Evolutionary conservation across 495 filamentous ascomycete genomes (phyloP), one percentile per base, ranked within the genome.

Genomic region (Clavariopsis aquatica): DNA sequence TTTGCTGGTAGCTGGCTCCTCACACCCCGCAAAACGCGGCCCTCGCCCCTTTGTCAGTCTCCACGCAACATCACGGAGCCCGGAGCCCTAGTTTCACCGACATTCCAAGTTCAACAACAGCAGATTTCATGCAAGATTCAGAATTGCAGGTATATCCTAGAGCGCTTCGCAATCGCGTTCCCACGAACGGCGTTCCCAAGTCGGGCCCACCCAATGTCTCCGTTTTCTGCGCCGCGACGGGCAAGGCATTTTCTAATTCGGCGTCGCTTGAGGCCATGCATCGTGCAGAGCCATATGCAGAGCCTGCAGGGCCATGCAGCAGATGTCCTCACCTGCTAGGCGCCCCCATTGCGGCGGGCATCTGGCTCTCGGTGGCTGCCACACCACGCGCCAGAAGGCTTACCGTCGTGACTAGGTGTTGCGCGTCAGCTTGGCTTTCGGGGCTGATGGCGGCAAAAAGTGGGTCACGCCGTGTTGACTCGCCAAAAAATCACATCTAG

Each of bases 381-480:
- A 43, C 38, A 43, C 38, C 38, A 43, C 38, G 38, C 38, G 38
- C 38, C 38, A 43, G 38, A 43, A 43, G 9, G 38, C 38, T n/a
- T 17, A 9, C 38, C 38, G 38, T 43, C 38, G 38, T 43, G 13
- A 43, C 38, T 43, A 5, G 13, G 38, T 36, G 31, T 43, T 43
- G 38, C 38, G 54, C 54, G 55, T 65, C 62, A 64, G 62, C 63
- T 56, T 60, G 57, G 59, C 57, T 46, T 49, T 51, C 56, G 34
- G 31, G 57, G 64, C 58, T 67, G 58, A 49, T 52, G 59, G 57
- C 59, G 62, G 67, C 57, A 52, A 38, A 36, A 4, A 26, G 47
- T 29, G 45, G 24, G 26, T 46, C 67, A n/a, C 47, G 7, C 2
- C 59, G 67, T 66, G n/a, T n/a, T n/a, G 67, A 66, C 62, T 62